Base-by-base conservation (phyloP, 2,329 filamentous ascomycete genomes). In the Fusarium xyrophilum region DNA sequence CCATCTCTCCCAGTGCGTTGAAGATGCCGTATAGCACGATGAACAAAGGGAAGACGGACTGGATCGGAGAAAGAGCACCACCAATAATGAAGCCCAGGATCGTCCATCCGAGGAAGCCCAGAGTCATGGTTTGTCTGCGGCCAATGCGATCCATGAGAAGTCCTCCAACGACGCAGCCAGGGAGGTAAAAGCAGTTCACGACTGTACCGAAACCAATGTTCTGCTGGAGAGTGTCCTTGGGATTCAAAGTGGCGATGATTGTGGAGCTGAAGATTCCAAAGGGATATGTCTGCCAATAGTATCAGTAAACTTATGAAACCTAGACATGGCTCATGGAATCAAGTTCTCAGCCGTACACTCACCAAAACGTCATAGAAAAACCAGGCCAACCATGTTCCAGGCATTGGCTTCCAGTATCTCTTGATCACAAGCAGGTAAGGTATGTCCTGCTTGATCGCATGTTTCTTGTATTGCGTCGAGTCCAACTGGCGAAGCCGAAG, bases 1-100 rank as follows among this genome's bases (percentile, higher is more conserved):
- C 57, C 27, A 60, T 38, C 14, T 58, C 57, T 21, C 57, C 57
- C 1, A 60, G 13, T 1, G 57, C 44, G 2, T 48, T 32, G 30
- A 60, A 60, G n/a, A 60, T 58, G 4, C 57, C 57, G 10, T 58
- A 60, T 0, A 60, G 14, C 2, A 60, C 57, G 1, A 60, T 21
- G n/a, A 60, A 58, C 5, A 60, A 21, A 1, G 57, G 57, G 0
- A 60, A 58, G 0, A 58, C 43, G 3, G 44, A 48, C 19, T 60
- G 57, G 11, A 60, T 60, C 5, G 38, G 30, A 13, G 44, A 38
- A n/a, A 36, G 38, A 0, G 57, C 53, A 2, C 57, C 57, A 3
- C 57, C 57, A 1, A 58, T 27, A 0, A 60, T 25, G 0, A 60
- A 58, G 5, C 57, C 57, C 0, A 60, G 36, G 6, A 60, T 27